phyloP scores from a whole-genome alignment of 2,329 filamentous ascomycete genomes.

The Colletotrichum sp. region DNA sequence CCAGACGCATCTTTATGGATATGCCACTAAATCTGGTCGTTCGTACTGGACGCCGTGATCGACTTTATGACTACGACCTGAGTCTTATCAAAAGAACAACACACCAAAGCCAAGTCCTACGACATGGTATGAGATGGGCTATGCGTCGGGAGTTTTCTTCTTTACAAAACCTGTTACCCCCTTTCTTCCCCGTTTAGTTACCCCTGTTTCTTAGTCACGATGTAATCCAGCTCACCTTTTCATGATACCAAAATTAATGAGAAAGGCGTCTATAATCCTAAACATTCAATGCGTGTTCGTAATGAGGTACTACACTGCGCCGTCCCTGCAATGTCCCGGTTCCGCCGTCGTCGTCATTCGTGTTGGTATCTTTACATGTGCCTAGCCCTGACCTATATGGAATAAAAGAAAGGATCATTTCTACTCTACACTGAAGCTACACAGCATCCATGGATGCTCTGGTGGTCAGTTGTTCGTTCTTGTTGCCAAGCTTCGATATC shows the following conservation, averaged over 20 bases:
- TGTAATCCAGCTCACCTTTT: constrained; percentile 49
- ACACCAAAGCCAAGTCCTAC: neutral
- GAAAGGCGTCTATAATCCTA: constrained; percentile 26
- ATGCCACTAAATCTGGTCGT: constrained; percentile 2
- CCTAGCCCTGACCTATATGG: neutral
- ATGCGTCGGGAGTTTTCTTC: constrained; percentile 14
- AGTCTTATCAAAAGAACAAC: neutral
- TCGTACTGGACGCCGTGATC: neutral
- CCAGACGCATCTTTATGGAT: constrained; percentile 4
- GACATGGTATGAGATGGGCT: constrained; percentile 1
- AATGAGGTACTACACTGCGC: neutral
- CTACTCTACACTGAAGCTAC: constrained; percentile 68
- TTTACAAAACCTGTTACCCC: constrained; percentile 20
- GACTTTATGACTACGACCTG: neutral
- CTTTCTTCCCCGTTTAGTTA: constrained; percentile 22
- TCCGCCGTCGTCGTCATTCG: neutral
- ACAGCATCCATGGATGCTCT: constrained; percentile 80
- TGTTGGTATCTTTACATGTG: constrained; percentile 19
- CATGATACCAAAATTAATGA: constrained; percentile 53
- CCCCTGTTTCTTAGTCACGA: constrained; percentile 38
- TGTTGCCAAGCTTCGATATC: constrained; percentile 95
- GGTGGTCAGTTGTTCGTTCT: constrained; percentile 90
- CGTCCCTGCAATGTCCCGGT: neutral
- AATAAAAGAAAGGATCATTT: neutral
- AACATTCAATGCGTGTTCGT: constrained; percentile 5